These are phyloP conservation scores for Rhypophila decipiens DNA, from an alignment of 495 filamentous ascomycete genomes.

Conservation along the genomic window DNA sequence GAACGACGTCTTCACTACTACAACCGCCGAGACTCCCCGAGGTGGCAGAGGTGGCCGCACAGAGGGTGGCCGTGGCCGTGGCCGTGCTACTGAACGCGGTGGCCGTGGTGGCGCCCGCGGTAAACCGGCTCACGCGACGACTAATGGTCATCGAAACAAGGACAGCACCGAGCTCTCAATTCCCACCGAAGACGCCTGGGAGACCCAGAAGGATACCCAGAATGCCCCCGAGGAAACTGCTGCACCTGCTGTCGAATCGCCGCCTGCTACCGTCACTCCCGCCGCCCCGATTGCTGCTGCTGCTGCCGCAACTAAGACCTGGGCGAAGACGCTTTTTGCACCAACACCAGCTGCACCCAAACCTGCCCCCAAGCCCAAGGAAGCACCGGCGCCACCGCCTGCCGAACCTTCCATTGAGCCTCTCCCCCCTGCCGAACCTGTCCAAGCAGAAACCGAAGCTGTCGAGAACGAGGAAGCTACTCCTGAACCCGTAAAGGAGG, in stretches of 20 bases:
- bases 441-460: slow-evolving; percentile 29
- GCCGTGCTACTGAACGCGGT: slow-evolving; percentile 63
- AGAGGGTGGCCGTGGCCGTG: slow-evolving; percentile 62
- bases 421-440: slow-evolving; percentile 28
- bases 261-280: slow-evolving; percentile 14
- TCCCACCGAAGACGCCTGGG: slow-evolving; percentile 44
- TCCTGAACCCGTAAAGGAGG: slow-evolving; percentile 27
- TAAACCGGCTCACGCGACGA: slow-evolving; percentile 44
- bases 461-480: slow-evolving; percentile 22
- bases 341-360: slow-evolving; percentile 40
- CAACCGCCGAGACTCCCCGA: slow-evolving; percentile 43
- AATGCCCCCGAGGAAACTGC: slow-evolving; percentile 17
- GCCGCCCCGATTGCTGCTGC: slow-evolving; percentile 16
- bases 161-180: slow-evolving; percentile 42
- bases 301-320: slow-evolving; percentile 42
- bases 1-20: slow-evolving; percentile 52
- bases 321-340: slow-evolving; percentile 56
- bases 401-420: slow-evolving; percentile 33
- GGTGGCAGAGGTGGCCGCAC: slow-evolving; percentile 57
- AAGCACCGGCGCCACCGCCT: slow-evolving; percentile 32
- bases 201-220: slow-evolving; percentile 30
- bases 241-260: slow-evolving; percentile 8
- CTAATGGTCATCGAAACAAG: slow-evolving; percentile 43
- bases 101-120: slow-evolving; percentile 60
- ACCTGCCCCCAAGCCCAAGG: slow-evolving; percentile 39